Evolutionary conservation across 176 grass and related monocot genomes (phyloP).

Genomic region (Oryza meridionalis): DNA sequence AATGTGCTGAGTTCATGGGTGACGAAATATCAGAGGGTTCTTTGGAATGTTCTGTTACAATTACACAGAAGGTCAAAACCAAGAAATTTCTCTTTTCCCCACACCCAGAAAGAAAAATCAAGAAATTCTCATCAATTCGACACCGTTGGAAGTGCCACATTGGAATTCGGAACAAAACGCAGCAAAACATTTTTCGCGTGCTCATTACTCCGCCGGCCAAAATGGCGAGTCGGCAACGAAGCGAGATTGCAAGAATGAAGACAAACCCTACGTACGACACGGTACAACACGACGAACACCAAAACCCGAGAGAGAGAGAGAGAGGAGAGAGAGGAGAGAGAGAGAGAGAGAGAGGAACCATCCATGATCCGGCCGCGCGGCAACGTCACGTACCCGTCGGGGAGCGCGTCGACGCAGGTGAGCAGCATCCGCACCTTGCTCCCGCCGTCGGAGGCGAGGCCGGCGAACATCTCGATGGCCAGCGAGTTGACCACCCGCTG

Average conservation of each 20-base stretch:
- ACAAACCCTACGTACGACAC: too few species aligned
- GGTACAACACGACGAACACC: too few species aligned
- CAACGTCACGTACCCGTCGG: constrained; percentile 36
- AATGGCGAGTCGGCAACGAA: not conserved
- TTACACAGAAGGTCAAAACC: too few species aligned
- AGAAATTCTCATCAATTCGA: not conserved
- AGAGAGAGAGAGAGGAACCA: not conserved
- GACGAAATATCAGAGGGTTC: too few species aligned
- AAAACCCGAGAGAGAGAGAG: too few species aligned
- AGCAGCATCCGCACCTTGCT: constrained; percentile 85
- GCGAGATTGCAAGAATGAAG: not conserved
- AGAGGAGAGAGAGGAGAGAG: too few species aligned
- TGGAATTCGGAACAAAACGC: too few species aligned
- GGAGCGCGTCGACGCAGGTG: constrained; percentile 68
- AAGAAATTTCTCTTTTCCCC: too few species aligned
- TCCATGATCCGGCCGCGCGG: not conserved
- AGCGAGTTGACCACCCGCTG: constrained; percentile 65
- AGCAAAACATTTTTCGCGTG: not conserved
- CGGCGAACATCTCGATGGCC: constrained; percentile 74
- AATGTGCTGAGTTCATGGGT: too few species aligned
- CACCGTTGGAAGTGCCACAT: not conserved
- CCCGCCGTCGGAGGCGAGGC: constrained; percentile 59
- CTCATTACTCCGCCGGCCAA: not conserved
- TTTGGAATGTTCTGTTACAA: not conserved
- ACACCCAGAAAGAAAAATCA: not conserved